phyloP scores from a whole-genome alignment of 2,329 filamentous ascomycete species.

The Ampelomyces quisqualis region DNA sequence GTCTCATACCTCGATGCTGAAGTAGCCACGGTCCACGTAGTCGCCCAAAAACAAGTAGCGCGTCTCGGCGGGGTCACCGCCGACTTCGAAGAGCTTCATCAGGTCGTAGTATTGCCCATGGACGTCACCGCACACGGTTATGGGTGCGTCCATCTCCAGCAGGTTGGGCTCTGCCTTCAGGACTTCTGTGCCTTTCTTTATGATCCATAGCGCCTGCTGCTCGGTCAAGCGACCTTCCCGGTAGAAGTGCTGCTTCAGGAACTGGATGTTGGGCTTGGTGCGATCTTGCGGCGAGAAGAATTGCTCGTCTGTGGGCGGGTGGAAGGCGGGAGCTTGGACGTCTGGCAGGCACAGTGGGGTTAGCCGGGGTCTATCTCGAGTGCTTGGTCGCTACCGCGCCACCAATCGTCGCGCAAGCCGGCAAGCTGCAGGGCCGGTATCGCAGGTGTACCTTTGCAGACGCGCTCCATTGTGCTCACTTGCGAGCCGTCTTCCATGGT shows the following conservation, averaged over 20 bases:
- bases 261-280: conserved; percentile 86
- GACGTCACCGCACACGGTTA: conserved; percentile 97
- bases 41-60: conserved; percentile 96
- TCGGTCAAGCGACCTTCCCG: conserved; percentile 95
- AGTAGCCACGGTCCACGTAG: conserved; percentile 97
- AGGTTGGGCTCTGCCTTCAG: conserved; percentile 90
- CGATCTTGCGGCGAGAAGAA: conserved; percentile 87
- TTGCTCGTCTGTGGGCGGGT: conserved; percentile 87
- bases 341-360: conserved; percentile 57
- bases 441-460: conserved; percentile 82
- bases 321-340: conserved; percentile 94
- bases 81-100: conserved; percentile 99
- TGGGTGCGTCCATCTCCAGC: conserved; percentile 98
- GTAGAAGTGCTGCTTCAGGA: conserved; percentile 98
- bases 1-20: conserved; percentile 78
- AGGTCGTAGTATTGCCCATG: conserved; percentile 99
- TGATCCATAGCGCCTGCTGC: conserved; percentile 95
- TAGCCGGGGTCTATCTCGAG: conserved; percentile 26
- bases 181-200: conserved; percentile 82
- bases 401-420: conserved; percentile 4
- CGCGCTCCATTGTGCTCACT: conserved; percentile 92
- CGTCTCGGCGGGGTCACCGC: conserved; percentile 93
- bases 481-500: conserved; percentile 96
- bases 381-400: conserved; percentile 2
- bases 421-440: conserved; percentile 1